Conservation (phyloP, 179 eudicot species). For the Pouteria campechiana region DNA sequence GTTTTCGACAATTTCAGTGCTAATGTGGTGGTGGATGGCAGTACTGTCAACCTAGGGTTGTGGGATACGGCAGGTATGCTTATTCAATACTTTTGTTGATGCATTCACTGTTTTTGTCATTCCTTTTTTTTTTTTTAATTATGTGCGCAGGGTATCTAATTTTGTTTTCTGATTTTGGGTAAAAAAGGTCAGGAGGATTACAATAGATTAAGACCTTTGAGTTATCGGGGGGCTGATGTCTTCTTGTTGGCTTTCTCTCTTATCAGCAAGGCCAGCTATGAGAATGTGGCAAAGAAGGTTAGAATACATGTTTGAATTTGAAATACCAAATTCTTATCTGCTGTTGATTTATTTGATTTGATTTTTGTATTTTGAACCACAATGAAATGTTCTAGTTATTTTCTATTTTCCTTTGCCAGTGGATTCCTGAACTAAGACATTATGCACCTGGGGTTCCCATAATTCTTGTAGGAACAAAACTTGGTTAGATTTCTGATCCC, state of each 20-base stretch:
- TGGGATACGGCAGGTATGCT: slow-evolving; percentile 67
- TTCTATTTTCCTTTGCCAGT: slow-evolving; percentile 22
- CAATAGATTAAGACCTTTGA: slow-evolving; percentile 65
- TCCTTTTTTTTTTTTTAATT: no score
- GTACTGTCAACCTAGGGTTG: slow-evolving; percentile 57
- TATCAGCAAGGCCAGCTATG: slow-evolving; percentile 74
- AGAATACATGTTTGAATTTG: background rate
- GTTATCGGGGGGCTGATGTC: slow-evolving; percentile 73
- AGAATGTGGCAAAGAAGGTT: slow-evolving; percentile 59
- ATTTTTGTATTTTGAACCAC: background rate
- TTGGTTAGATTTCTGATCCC: slow-evolving; percentile 32
- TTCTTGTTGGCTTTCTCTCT: slow-evolving; percentile 72
- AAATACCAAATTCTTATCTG: background rate
- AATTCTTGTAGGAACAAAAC: slow-evolving; percentile 71
- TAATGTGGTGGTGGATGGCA: slow-evolving; percentile 65
- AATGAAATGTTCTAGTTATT: background rate
- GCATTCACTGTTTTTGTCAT: no score
- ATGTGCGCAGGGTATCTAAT: no score
- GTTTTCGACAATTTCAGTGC: slow-evolving; percentile 75
- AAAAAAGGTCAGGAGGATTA: slow-evolving; percentile 67
- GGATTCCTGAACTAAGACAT: slow-evolving; percentile 85
- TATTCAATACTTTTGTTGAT: background rate
- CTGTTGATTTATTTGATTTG: background rate
- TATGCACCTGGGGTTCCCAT: slow-evolving; percentile 86
- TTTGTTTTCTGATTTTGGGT: background rate